Percentiles rank a stretch among this genome's conserved stretches.
These are phyloP conservation scores for Thinopyrum elongatum DNA, from an alignment of 176 grass and related monocot genomes.

Conservation along the genomic window DNA sequence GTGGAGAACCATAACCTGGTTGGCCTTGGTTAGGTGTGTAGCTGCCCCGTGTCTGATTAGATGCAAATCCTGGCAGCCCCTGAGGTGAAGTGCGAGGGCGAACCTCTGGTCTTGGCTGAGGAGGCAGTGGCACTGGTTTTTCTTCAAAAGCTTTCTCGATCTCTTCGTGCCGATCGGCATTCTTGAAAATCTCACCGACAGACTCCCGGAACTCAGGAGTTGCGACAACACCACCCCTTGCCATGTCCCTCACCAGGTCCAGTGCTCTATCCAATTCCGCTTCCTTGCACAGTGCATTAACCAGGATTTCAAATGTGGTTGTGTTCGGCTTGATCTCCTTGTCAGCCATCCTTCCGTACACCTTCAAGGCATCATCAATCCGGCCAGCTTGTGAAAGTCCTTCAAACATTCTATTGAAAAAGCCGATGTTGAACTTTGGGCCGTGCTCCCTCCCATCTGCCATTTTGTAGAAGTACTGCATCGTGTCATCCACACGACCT, in stretches of 20 bases:
- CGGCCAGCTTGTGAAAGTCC: constrained; percentile 49
- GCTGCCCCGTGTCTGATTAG: constrained; percentile 19
- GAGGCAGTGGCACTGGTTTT: constrained; percentile 35
- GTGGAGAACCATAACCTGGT: constrained; percentile 24
- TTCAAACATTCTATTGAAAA: constrained; percentile 61
- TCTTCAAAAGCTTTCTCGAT: constrained; percentile 53
- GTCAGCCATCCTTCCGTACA: constrained; percentile 55
- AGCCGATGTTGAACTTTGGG: constrained; percentile 49
- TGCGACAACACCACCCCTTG: constrained; percentile 34
- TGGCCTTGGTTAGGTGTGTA: constrained; percentile 24
- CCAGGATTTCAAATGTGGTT: constrained; percentile 48
- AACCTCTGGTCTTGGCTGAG: constrained; percentile 29
- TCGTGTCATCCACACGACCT: neutral
- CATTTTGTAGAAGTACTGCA: constrained; percentile 16
- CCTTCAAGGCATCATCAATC: constrained; percentile 52
- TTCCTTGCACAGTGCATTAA: constrained; percentile 47
- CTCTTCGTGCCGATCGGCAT: constrained; percentile 39
- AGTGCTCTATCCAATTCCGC: constrained; percentile 35
- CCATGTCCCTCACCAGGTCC: constrained; percentile 51
- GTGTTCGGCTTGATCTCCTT: constrained; percentile 47
- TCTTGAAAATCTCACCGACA: constrained; percentile 36
- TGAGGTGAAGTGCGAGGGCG: constrained; percentile 19
- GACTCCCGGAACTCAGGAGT: constrained; percentile 35
- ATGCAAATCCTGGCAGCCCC: constrained; percentile 18
- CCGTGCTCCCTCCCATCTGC: constrained; percentile 26